Percentiles rank a stretch among this genome's conserved stretches.
Evolutionary conservation across 2,329 filamentous ascomycete genomes (phyloP).

Genomic region (Microcyclosporella mali): DNA sequence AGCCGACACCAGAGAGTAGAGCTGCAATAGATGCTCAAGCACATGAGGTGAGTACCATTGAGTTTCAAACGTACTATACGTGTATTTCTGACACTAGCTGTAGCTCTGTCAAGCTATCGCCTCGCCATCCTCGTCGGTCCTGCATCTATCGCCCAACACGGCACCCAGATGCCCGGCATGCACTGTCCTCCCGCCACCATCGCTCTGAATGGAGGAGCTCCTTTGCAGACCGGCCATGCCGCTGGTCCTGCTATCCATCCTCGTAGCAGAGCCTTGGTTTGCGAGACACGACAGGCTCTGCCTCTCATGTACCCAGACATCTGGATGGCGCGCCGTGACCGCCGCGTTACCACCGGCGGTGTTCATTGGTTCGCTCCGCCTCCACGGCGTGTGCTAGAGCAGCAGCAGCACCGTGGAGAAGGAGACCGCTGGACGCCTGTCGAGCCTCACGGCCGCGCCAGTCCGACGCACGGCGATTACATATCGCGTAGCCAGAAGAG

Average conservation of each 20-base stretch:
- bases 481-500: too few species aligned
- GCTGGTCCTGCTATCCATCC: neutral
- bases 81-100: too few species aligned
- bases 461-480: too few species aligned
- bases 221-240: too few species aligned
- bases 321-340: conserved; percentile 9
- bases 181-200: neutral
- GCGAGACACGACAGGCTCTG: neutral
- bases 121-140: conserved; percentile 1
- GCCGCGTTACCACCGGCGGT: conserved; percentile 1
- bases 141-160: neutral
- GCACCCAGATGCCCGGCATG: neutral
- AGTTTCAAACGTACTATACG: neutral
- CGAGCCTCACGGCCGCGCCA: too few species aligned
- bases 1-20: conserved; percentile 1
- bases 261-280: neutral
- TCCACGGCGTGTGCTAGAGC: too few species aligned
- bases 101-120: neutral
- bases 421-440: neutral
- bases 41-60: neutral
- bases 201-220: neutral
- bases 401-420: too few species aligned
- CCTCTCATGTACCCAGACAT: conserved; percentile 1
- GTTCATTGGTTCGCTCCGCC: conserved; percentile 5
- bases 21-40: neutral